Evolutionary conservation across 352 stramenopile species (phyloP), one percentile per base, ranked within the genome.

Genomic region (Phytophthora pinifolia): DNA sequence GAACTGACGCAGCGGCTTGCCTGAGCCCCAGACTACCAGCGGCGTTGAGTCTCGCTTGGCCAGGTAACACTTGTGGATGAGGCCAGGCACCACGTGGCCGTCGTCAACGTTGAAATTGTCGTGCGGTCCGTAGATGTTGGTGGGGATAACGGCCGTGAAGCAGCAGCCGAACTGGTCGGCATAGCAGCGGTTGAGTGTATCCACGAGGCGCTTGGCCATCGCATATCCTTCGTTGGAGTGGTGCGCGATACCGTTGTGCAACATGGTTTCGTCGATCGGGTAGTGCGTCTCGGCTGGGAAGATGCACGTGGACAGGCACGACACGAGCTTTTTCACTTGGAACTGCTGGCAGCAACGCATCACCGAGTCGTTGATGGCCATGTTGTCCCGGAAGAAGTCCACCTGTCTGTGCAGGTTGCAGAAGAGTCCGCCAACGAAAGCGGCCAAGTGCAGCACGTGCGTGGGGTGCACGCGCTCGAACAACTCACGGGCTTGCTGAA

Each of bases 341-440:
- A 83, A 89, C 7, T 79, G 59, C 39, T 96, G 79, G 61, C 92
- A 98, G 74, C 87, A 97, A 62, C 98, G 93, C 80, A 99, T 96
- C 39, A 99, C 95, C 43, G 98, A 97, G 80, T 99, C 97, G 70
- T 99, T 99, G 56, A 99, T 99, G 34, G 97, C 76, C 65, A 98
- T 96, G 74, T 99, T 99, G 60, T 98, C 91, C 32, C 96, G 87
- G 72, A 98, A 98, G 62, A 99, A 99, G 65, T 99, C 96, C n/a
- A 99, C 96, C 63, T 98, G 92, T 48, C 83, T 66, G 17, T 64
- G 65, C 47, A 97, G 42, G 45, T 97, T 96, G 29, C 64, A 76
- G 55, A 89, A 97, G 4, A 97, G 67, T 3, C 89, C 89, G 29
- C 89, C 89, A 6, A 98, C 94, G 53, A 96, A 96, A 2, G 97